Percentiles rank a stretch among this genome's conserved stretches.
Conservation (phyloP, 1,139 yeast species). For the Saccharomyces hybrid region DNA sequence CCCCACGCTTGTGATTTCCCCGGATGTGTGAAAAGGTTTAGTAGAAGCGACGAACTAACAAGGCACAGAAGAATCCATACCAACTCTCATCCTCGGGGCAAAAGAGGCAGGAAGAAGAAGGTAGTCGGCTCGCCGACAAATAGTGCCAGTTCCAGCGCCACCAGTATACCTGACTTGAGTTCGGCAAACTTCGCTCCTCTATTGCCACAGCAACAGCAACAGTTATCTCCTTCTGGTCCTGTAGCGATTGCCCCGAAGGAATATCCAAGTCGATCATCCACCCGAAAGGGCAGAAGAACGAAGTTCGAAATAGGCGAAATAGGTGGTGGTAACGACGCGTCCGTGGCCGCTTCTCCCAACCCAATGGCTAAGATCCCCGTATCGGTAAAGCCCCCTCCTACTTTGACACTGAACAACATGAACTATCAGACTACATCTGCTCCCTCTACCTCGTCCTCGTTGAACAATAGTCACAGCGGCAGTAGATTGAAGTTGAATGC, state of each 20-base stretch:
- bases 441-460: slow-evolving; percentile 5
- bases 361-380: neutral
- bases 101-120: slow-evolving; percentile 43
- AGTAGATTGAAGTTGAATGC: slow-evolving; percentile 27
- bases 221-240: neutral
- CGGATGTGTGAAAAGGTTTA: slow-evolving; percentile 59
- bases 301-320: slow-evolving; percentile 10
- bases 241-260: neutral
- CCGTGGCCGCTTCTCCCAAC: neutral
- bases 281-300: neutral
- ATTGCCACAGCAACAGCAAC: slow-evolving; percentile 1
- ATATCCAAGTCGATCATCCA: neutral
- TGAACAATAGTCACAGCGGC: slow-evolving; percentile 11
- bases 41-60: slow-evolving; percentile 62
- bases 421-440: slow-evolving; percentile 4
- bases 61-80: slow-evolving; percentile 61
- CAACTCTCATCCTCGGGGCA: slow-evolving; percentile 45
- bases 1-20: slow-evolving; percentile 67
- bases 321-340: neutral
- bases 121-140: neutral
- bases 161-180: neutral
- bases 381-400: slow-evolving; percentile 19
- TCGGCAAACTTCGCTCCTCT: slow-evolving; percentile 2
- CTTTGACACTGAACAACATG: slow-evolving; percentile 11
- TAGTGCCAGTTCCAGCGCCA: neutral